Conservation (phyloP, 768 basidiomycete genomes). For the Kwoniella mangroviensis region DNA sequence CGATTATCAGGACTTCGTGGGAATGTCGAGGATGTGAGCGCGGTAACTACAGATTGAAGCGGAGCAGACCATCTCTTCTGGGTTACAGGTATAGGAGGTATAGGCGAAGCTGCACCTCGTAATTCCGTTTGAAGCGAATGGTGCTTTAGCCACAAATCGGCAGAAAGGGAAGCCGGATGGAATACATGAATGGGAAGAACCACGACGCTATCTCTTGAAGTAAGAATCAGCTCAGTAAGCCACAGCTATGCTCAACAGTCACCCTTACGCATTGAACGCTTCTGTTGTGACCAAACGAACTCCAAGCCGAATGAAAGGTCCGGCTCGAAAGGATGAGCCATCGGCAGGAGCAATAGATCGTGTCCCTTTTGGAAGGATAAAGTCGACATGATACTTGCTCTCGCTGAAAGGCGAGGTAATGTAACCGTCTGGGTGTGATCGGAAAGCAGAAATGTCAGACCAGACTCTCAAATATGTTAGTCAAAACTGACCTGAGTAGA, state of each 20-base stretch:
- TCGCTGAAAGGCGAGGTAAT: neutral
- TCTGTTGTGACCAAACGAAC: neutral
- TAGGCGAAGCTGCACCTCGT: neutral
- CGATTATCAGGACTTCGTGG: neutral
- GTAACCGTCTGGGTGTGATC: neutral
- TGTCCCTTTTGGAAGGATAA: neutral
- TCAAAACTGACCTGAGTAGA: neutral
- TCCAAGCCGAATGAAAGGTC: neutral
- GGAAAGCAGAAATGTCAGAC: neutral
- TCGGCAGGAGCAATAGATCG: neutral
- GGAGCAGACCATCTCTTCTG: constrained; percentile 9
- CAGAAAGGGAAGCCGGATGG: neutral
- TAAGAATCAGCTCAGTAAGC: neutral
- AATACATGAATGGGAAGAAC: neutral
- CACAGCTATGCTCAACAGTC: neutral
- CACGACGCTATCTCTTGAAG: neutral
- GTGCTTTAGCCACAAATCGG: constrained; percentile 1
- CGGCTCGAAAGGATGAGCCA: neutral
- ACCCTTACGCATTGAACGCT: neutral
- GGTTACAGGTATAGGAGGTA: neutral
- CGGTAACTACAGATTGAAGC: neutral
- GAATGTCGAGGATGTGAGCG: neutral
- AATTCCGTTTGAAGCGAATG: neutral
- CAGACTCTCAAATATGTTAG: neutral
- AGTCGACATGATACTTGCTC: neutral